Evolutionary conservation across 1,284 basidiomycete genomes (phyloP).

Genomic region (Fomitiporia mediterranea): DNA sequence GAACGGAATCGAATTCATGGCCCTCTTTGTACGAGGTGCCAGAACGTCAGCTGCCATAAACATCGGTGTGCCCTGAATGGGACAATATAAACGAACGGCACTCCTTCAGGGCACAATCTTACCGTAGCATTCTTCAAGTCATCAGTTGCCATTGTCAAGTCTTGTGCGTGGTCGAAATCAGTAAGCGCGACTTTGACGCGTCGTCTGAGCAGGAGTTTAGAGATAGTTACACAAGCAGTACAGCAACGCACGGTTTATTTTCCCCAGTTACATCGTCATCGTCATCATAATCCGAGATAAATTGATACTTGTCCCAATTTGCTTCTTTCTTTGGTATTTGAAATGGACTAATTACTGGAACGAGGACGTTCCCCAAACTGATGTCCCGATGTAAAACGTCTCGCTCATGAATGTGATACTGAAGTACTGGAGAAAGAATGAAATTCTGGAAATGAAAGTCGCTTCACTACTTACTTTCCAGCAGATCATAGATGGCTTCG

Average conservation of each 20-base stretch:
- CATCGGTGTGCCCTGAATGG: neutral
- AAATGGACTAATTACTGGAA: neutral
- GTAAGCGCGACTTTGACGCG: neutral
- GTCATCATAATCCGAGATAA: neutral
- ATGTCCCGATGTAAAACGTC: neutral
- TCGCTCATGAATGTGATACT: neutral
- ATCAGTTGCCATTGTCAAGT: neutral
- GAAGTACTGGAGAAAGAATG: neutral
- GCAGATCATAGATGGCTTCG: neutral
- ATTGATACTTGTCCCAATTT: neutral
- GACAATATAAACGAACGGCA: neutral
- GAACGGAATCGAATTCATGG: neutral
- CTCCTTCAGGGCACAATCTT: neutral
- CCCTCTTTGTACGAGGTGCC: neutral
- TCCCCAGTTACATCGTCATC: neutral
- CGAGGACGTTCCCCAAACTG: conserved; percentile 1
- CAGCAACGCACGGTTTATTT: neutral
- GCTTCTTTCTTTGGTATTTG: neutral
- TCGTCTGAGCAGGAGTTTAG: neutral
- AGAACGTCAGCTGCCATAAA: conserved; percentile 2
- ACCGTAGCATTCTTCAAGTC: neutral
- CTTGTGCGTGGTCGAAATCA: neutral
- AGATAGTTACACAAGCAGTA: neutral
- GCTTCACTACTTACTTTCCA: neutral
- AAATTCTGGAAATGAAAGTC: neutral